Evolutionary conservation across 2,329 filamentous ascomycete species (phyloP).

Genomic region (Zarea fungicola): DNA sequence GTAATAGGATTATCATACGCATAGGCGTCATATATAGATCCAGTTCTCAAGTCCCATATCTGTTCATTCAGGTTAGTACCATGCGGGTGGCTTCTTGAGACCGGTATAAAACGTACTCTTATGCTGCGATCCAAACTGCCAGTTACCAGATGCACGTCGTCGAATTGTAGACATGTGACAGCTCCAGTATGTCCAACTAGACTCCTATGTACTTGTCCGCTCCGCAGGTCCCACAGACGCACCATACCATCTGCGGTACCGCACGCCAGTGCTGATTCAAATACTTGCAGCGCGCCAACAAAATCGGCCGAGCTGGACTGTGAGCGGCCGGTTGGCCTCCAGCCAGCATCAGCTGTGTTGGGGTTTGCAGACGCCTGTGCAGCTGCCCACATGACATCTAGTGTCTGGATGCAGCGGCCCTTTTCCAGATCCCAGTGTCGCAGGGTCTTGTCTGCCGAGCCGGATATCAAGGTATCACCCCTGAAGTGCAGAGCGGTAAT

Average conservation of each 20-base stretch:
- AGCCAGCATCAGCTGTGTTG: constrained; percentile 55
- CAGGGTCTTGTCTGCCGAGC: constrained; percentile 93
- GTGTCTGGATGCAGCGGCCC: constrained; percentile 93
- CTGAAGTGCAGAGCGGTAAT: constrained; percentile 90
- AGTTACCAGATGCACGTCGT: constrained; percentile 91
- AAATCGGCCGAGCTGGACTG: constrained; percentile 71
- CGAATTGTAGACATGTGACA: constrained; percentile 91
- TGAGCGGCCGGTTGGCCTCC: constrained; percentile 67
- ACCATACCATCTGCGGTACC: constrained; percentile 98
- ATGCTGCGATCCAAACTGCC: constrained; percentile 90
- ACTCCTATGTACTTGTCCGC: constrained; percentile 93
- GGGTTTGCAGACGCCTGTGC: constrained; percentile 76
- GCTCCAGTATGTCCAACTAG: constrained; percentile 93
- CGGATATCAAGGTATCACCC: constrained; percentile 85
- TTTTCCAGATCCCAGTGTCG: constrained; percentile 97
- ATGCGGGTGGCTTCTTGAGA: background rate
- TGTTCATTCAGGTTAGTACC: constrained; percentile 34
- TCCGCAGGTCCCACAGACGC: constrained; percentile 90
- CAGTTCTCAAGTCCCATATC: constrained; percentile 98
- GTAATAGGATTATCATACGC: constrained; percentile 90
- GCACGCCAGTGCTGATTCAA: constrained; percentile 91
- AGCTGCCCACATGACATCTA: constrained; percentile 97
- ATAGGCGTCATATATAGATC: constrained; percentile 91
- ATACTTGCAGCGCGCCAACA: constrained; percentile 90
- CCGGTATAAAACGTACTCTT: constrained; percentile 66